phyloP scores from a whole-genome alignment of 257 asterid genomes.

The Nicotiana undulata region DNA sequence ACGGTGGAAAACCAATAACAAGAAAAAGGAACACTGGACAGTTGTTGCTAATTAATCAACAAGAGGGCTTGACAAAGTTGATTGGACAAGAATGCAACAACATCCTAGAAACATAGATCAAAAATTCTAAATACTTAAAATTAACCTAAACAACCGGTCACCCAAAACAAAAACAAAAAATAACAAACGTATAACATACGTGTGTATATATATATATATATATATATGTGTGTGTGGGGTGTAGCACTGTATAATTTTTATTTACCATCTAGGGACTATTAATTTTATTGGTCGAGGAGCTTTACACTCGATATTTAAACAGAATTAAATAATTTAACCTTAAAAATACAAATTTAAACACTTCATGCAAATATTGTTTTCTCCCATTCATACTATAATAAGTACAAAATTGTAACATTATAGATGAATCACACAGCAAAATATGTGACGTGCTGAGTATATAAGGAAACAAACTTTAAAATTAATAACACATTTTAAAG shows the following conservation, averaged over 20 bases:
- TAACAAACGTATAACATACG: too few species aligned
- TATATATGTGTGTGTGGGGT: too few species aligned
- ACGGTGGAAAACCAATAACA: slow-evolving; percentile 50
- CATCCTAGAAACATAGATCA: background rate
- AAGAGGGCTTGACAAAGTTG: slow-evolving; percentile 23
- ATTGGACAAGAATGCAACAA: slow-evolving; percentile 20
- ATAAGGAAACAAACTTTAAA: background rate
- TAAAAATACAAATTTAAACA: background rate
- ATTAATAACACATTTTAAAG: accelerated
- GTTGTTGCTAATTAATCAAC: slow-evolving; percentile 33
- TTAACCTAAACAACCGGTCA: too few species aligned
- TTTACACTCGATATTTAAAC: background rate
- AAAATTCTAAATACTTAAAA: too few species aligned
- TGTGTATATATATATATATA: too few species aligned
- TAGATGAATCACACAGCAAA: background rate
- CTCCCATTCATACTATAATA: background rate
- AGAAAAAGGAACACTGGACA: slow-evolving; percentile 21
- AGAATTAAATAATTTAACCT: background rate
- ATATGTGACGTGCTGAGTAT: background rate
- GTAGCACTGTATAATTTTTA: too few species aligned
- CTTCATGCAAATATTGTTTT: too few species aligned
- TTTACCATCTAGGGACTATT: too few species aligned
- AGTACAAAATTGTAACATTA: background rate
- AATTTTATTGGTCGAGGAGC: too few species aligned
- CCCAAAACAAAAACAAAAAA: too few species aligned